These are phyloP conservation scores for Neofusicoccum ribis DNA, from an alignment of 2,329 filamentous ascomycete genomes.

Conservation along the genomic window DNA sequence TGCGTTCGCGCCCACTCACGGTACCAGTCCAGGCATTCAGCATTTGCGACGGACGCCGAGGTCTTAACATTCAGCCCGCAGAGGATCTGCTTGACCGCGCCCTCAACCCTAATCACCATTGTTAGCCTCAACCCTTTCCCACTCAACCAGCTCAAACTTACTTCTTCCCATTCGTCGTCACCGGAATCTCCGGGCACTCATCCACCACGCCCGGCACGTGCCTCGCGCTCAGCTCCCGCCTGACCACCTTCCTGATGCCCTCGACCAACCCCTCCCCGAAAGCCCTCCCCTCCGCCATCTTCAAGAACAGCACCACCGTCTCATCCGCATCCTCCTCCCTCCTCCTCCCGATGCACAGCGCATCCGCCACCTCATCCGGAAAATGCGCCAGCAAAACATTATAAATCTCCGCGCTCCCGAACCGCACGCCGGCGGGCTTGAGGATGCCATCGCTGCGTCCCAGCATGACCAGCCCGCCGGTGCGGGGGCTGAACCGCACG, in stretches of 20 bases:
- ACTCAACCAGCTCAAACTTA: conserved; percentile 46
- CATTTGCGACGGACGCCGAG: conserved; percentile 90
- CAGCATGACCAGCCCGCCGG: conserved; percentile 83
- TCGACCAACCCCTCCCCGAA: conserved; percentile 61
- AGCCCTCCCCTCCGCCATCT: conserved; percentile 61
- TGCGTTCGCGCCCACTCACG: conserved; percentile 60
- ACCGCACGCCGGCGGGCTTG: conserved; percentile 88
- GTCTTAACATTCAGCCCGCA: conserved; percentile 85
- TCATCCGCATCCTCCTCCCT: conserved; percentile 73
- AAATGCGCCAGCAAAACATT: conserved; percentile 89
- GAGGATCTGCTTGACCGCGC: conserved; percentile 93
- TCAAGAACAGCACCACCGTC: conserved; percentile 84
- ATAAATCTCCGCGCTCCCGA: conserved; percentile 94
- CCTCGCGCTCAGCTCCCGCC: conserved; percentile 77
- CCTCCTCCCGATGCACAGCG: conserved; percentile 80
- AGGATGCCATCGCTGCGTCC: conserved; percentile 89
- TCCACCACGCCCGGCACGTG: conserved; percentile 87
- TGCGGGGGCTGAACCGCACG: conserved; percentile 67
- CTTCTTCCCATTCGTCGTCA: conserved; percentile 96
- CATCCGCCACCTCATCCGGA: conserved; percentile 74
- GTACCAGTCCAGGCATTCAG: conserved; percentile 87
- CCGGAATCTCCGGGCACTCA: conserved; percentile 81
- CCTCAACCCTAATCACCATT: conserved; percentile 67
- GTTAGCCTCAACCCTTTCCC: neutral
- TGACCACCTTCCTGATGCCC: conserved; percentile 67